Percentiles rank a stretch among this genome's conserved stretches.
Conservation (phyloP, 306 rosid species). For the Hippophae rhamnoides region DNA sequence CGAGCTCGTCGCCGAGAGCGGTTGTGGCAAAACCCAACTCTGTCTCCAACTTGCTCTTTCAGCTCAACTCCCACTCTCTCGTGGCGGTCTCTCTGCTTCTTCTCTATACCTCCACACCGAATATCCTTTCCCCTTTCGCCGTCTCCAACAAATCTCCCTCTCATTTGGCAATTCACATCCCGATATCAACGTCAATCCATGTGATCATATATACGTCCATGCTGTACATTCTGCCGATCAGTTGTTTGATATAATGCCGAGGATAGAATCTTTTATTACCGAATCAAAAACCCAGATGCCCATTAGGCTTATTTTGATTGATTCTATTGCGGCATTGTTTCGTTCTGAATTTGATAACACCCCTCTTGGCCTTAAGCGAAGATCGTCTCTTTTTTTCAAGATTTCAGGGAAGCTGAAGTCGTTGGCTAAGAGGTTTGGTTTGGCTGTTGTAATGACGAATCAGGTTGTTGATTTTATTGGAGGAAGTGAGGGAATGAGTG, state of each 20-base stretch:
- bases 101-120: slow-evolving; percentile 69
- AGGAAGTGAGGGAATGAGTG: slow-evolving; percentile 27
- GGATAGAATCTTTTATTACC: slow-evolving; percentile 29
- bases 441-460: slow-evolving; percentile 73
- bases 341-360: slow-evolving; percentile 75
- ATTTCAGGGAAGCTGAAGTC: slow-evolving; percentile 55
- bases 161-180: slow-evolving; percentile 27
- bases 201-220: slow-evolving; percentile 32
- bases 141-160: slow-evolving; percentile 56
- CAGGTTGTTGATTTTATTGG: slow-evolving; percentile 73
- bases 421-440: slow-evolving; percentile 43
- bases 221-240: slow-evolving; percentile 41
- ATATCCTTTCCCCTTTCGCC: slow-evolving; percentile 69
- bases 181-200: slow-evolving; percentile 23
- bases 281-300: slow-evolving; percentile 30
- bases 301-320: slow-evolving; percentile 51
- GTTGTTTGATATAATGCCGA: slow-evolving; percentile 34
- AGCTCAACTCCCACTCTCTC: slow-evolving; percentile 68
- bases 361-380: slow-evolving; percentile 40
- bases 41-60: slow-evolving; percentile 78
- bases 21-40: slow-evolving; percentile 74
- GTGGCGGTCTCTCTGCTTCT: slow-evolving; percentile 67
- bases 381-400: slow-evolving; percentile 61
- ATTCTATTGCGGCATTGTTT: slow-evolving; percentile 80
- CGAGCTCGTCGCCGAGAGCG: slow-evolving; percentile 73